These are phyloP conservation scores for Tuber umbilicatum DNA, from an alignment of 495 filamentous ascomycete species.

Conservation along the genomic window DNA sequence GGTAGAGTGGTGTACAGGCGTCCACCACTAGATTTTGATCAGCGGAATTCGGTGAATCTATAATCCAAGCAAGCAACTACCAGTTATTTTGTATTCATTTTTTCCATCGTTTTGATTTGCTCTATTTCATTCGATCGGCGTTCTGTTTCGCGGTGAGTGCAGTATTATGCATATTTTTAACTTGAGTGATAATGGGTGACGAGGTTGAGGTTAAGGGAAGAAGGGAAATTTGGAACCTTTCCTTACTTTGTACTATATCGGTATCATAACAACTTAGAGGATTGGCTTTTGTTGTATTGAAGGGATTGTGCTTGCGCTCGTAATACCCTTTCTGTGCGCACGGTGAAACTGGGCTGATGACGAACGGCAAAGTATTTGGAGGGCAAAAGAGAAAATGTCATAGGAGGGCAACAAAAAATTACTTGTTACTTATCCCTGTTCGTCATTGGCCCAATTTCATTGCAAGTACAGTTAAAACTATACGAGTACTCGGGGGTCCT, in stretches of 20 bases:
- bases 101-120: background rate
- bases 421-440: no score
- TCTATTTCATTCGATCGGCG: background rate
- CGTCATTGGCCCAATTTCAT: no score
- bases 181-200: background rate
- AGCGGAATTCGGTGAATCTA: slow-evolving; percentile 80
- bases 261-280: background rate
- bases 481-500: no score
- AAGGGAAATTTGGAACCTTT: background rate
- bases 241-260: background rate
- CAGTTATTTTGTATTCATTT: background rate
- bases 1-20: slow-evolving; percentile 77
- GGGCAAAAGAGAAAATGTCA: no score
- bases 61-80: slow-evolving; percentile 43
- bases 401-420: no score
- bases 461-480: no score
- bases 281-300: background rate
- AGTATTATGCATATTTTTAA: background rate
- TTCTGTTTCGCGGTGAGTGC: background rate
- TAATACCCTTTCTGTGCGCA: no score
- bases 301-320: background rate
- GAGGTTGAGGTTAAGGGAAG: background rate
- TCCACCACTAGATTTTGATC: slow-evolving; percentile 86
- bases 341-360: no score
- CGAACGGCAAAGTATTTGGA: no score